These are phyloP conservation scores for Colletotrichum scovillei DNA, from an alignment of 2,329 filamentous ascomycete genomes.

Conservation along the genomic window DNA sequence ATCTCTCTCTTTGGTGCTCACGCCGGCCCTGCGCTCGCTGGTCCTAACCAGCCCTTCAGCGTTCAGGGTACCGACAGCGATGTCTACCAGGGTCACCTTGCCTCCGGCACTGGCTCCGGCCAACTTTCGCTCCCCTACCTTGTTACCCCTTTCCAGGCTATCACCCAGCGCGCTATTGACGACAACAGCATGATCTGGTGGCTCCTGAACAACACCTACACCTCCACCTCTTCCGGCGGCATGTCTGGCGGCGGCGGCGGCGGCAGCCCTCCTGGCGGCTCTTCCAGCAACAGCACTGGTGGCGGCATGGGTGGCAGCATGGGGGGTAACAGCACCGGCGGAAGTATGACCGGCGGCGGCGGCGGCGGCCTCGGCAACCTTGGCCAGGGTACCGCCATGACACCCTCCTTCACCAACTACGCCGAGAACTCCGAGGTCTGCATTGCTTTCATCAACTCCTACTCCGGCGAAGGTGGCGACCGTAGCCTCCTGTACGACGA, in stretches of 20 bases:
- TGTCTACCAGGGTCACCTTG: conserved; percentile 25
- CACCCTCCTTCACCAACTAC: conserved; percentile 23
- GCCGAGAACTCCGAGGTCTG: conserved; percentile 26
- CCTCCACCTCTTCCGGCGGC: conserved; percentile 19
- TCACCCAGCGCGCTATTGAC: conserved; percentile 33
- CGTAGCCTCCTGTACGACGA: conserved; percentile 76
- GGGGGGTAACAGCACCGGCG: conserved; percentile 20
- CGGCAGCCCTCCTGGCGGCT: conserved; percentile 4
- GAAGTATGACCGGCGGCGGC: conserved; percentile 20
- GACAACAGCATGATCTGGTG: conserved; percentile 59
- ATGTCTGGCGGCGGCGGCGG: conserved; percentile 2
- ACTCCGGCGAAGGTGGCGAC: conserved; percentile 77
- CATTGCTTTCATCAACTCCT: conserved; percentile 32
- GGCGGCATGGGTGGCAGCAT: not conserved
- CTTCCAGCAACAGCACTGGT: conserved; percentile 10
- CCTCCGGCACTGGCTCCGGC: conserved; percentile 25
- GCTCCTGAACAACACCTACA: conserved; percentile 32
- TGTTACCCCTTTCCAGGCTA: conserved; percentile 29
- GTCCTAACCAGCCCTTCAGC: conserved; percentile 18
- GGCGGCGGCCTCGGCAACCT: conserved; percentile 18
- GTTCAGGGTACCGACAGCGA: conserved; percentile 24
- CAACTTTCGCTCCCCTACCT: conserved; percentile 21
- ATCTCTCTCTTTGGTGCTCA: conserved; percentile 25
- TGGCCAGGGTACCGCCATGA: conserved; percentile 6
- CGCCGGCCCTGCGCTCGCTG: conserved; percentile 18